Evolutionary conservation across 2,329 filamentous ascomycete species (phyloP), one percentile per base, ranked within the genome.

Genomic region (Exophiala mesophila): DNA sequence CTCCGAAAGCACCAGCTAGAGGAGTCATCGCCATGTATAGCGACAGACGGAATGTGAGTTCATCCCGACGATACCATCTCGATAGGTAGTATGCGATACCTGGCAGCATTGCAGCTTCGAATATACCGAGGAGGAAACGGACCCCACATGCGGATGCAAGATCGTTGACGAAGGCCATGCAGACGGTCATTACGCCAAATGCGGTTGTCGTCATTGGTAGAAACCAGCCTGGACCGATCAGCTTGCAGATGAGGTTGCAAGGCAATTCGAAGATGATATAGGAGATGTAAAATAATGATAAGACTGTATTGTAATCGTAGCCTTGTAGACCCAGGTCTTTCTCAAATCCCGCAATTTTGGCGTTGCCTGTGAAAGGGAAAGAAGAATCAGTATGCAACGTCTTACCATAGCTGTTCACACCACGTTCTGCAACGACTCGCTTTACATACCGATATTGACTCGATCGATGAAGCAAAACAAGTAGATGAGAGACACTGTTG

Each of bases 181-280:
- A 74, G 4, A 87, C 63, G 0, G 81, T 85, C 31, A 67, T 68
- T 32, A 79, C 65, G 4, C 80, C 83, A 52, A 85, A 87, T 28
- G 71, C 68, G 1, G 86, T 63, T 0, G 79, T 75, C 21, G 74
- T 76, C 3, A 66, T 58, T 0, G 83, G 83, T 13, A 87, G 72
- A 57, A 80, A 87, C 79, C 80, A 85, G 23, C 81, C 82, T 0
- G 83, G 83, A 0, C 83, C 83, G 3, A 86, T 66, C 67, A 70
- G 79, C 60, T 87, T 88, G 68, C 82, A 86, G 13, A 70, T 61
- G 45, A 87, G 72, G 50, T 79, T 87, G 41, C 71, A 71, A 0
- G 84, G 83, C 29, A 88, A 82, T 59, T 86, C 78, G 52, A 83
- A 84, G 36, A 86, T 16, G 54, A 86, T 85, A 62, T 88, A 88